These are phyloP conservation scores for Jackrogersella multiformis DNA, from an alignment of 495 filamentous ascomycete genomes.

Conservation along the genomic window DNA sequence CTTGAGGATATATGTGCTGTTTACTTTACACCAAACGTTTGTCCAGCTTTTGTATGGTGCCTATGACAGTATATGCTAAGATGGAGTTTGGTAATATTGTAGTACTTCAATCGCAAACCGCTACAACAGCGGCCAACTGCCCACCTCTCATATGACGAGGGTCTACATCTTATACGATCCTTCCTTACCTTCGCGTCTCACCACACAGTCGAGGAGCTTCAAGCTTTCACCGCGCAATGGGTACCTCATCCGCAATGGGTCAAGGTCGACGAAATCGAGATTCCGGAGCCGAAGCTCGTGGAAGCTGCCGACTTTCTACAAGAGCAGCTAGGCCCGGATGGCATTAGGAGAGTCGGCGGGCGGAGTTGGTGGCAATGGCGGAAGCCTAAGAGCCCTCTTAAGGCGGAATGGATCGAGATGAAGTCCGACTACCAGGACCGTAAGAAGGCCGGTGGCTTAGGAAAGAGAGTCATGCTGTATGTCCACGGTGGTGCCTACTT, in stretches of 20 bases:
- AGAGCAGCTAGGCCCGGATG: constrained; percentile 77
- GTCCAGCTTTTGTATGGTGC: constrained; percentile 66
- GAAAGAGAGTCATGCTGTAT: constrained; percentile 88
- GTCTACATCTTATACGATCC: constrained; percentile 84
- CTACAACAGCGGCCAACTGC: constrained; percentile 80
- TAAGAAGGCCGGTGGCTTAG: constrained; percentile 63
- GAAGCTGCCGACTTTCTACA: constrained; percentile 69
- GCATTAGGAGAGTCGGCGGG: constrained; percentile 78
- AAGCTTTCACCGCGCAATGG: constrained; percentile 88
- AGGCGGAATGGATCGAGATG: constrained; percentile 97
- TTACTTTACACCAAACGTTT: constrained; percentile 73
- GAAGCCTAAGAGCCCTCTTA: constrained; percentile 64
- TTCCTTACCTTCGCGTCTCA: constrained; percentile 85
- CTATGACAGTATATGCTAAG: constrained; percentile 52
- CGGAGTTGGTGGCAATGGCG: constrained; percentile 97
- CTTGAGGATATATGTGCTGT: constrained; percentile 60
- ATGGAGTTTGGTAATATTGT: constrained; percentile 6
- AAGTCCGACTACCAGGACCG: constrained; percentile 77
- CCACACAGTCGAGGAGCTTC: constrained; percentile 90
- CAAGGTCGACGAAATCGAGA: constrained; percentile 74
- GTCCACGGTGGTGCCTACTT: constrained; percentile 78
- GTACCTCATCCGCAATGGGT: constrained; percentile 92
- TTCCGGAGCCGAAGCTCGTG: constrained; percentile 68
- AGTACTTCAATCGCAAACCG: constrained; percentile 85
- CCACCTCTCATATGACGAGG: constrained; percentile 92